Conservation (phyloP, 441 rosid species). For the Eruca vesicaria region DNA sequence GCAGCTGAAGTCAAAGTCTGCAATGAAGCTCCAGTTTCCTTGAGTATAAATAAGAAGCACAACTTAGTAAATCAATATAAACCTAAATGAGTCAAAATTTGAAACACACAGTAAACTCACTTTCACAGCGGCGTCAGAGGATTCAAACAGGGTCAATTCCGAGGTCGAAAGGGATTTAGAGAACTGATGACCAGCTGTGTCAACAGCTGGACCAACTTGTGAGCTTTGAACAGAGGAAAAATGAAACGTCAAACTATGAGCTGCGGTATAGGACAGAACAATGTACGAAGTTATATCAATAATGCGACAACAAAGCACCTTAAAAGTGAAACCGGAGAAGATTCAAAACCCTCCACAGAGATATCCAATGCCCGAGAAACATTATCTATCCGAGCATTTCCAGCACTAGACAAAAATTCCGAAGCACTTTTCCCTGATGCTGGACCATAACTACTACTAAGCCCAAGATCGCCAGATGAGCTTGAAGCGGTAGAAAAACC, state of each 20-base stretch:
- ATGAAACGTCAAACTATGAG: slow-evolving; percentile 13
- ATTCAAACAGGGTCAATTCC: slow-evolving; percentile 55
- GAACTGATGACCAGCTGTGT: slow-evolving; percentile 43
- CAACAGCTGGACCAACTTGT: slow-evolving; percentile 52
- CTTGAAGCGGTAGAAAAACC: slow-evolving; percentile 54
- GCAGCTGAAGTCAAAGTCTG: slow-evolving; percentile 56
- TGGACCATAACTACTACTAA: slow-evolving; percentile 54
- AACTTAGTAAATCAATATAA: slow-evolving; percentile 24
- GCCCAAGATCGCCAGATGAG: slow-evolving; percentile 54
- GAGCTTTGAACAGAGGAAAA: slow-evolving; percentile 53
- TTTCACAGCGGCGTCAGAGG: slow-evolving; percentile 52
- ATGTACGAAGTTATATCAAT: background rate
- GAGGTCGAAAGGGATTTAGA: slow-evolving; percentile 50
- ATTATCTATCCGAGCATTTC: slow-evolving; percentile 54
- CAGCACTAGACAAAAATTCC: slow-evolving; percentile 49
- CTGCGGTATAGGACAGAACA: background rate
- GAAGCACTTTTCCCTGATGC: slow-evolving; percentile 53
- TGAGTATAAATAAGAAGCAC: slow-evolving; percentile 19
- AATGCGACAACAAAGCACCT: slow-evolving; percentile 48
- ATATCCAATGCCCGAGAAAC: slow-evolving; percentile 63
- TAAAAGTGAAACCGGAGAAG: slow-evolving; percentile 51
- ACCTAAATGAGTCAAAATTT: slow-evolving; percentile 15
- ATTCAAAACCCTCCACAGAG: slow-evolving; percentile 61
- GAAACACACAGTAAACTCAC: slow-evolving; percentile 37
- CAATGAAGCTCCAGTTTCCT: slow-evolving; percentile 61